Base-by-base conservation (phyloP, 1,139 yeast species). In the Sugiyamaella castrensis region DNA sequence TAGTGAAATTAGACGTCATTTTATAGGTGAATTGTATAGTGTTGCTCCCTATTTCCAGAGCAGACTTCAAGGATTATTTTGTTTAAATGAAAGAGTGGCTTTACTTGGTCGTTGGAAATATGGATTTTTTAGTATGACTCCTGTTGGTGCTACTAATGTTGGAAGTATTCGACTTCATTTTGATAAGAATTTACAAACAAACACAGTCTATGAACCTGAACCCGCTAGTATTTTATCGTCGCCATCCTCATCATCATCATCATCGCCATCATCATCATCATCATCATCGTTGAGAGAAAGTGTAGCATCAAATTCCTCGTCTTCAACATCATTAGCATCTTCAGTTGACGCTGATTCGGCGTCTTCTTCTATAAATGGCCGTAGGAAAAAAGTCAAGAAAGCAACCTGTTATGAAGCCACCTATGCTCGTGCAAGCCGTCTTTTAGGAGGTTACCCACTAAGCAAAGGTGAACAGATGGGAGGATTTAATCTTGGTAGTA, bases 131-230 rank as follows among this genome's bases (percentile, higher is more conserved):
- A 85, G 95, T 55, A 94, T 94, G 99, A 91, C 96, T 1, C 98
- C 98, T 0, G 98, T 94, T 9, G 99, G 99, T 26, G 99, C 99
- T 28, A 94, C 98, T 6, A 94, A 94, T 67, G 99, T 94, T 35
- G 99, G 99, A 15, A 85, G 95, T 61, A 92, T 94, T 57, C 82
- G 86, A 51, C 79, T 94, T 56, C 88, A 91, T 64, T 94, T 94
- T 62, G 99, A 94, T 70, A 84, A 86, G 68, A 92, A 88, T 63
- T 77, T 94, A 62, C 80, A 84, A 49, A 94, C 98, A 4, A 94
- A 94, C 66, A 82, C 81, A 45, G 71, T 76, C 33, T 82, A 79
- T 59, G 87, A 83, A 65, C 78, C 77, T 55, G 30, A n/a, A n/a
- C n/a, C n/a, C n/a, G 37, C 53, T 29, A 29, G 29, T 16, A 40